phyloP scores from a whole-genome alignment of 2,329 filamentous ascomycete genomes.

The Diaporthe ilicicola region DNA sequence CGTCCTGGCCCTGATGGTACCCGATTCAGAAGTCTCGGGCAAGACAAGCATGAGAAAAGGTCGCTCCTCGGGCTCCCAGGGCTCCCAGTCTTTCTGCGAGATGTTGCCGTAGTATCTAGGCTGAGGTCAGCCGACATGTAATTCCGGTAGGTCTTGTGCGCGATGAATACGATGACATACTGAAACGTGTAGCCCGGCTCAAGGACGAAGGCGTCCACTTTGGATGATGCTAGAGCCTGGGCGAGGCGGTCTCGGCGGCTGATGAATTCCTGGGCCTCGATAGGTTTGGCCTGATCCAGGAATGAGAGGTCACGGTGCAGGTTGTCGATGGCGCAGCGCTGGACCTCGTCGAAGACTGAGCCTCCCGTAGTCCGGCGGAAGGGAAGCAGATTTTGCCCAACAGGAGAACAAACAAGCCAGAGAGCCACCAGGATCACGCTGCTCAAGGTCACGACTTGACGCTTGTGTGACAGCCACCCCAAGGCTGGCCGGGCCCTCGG shows the following conservation, averaged over 20 bases:
- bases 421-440: neutral
- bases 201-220: conserved; percentile 65
- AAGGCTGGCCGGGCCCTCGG: neutral
- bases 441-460: neutral
- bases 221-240: conserved; percentile 58
- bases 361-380: conserved; percentile 37
- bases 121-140: neutral
- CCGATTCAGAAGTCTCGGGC: conserved; percentile 49
- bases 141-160: neutral
- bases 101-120: conserved; percentile 66
- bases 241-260: conserved; percentile 65
- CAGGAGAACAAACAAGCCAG: neutral
- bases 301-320: conserved; percentile 60
- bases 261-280: conserved; percentile 60
- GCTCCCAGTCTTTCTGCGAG: conserved; percentile 69
- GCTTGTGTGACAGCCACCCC: neutral
- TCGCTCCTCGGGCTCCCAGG: conserved; percentile 71
- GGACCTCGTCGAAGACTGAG: conserved; percentile 68
- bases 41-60: conserved; percentile 70
- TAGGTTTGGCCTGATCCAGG: conserved; percentile 56
- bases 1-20: conserved; percentile 59
- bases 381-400: neutral
- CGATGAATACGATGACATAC: conserved; percentile 39
- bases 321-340: conserved; percentile 64
- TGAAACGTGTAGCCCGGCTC: conserved; percentile 73